Percentiles rank a stretch among this genome's conserved stretches.
phyloP scores from a whole-genome alignment of 371 early-diverging fungal genomes.

The Rhizopus sp. region DNA sequence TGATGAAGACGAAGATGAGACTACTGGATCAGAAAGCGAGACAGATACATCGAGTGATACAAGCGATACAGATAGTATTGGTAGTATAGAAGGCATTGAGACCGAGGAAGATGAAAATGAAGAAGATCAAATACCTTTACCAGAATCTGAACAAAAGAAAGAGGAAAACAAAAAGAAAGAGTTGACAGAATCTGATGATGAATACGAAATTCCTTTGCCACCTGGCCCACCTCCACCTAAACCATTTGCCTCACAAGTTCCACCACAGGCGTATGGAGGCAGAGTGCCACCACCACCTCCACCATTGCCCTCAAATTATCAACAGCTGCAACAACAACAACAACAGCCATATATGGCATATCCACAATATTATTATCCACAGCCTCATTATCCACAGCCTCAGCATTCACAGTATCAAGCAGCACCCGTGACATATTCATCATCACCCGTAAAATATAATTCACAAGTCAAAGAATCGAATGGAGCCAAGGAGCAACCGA shows the following conservation, averaged over 20 bases:
- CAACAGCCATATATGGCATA: too few species aligned
- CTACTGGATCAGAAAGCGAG: constrained; percentile 5
- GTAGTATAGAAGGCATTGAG: constrained; percentile 11
- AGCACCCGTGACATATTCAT: constrained; percentile 10
- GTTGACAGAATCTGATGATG: constrained; percentile 41
- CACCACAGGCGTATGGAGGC: constrained; percentile 1
- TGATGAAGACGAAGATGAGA: constrained; percentile 6
- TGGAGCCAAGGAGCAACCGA: not conserved
- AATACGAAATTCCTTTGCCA: constrained; percentile 50
- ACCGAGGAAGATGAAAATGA: constrained; percentile 21
- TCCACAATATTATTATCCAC: constrained; percentile 12
- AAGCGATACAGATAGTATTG: constrained; percentile 17
- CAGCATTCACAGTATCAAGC: constrained; percentile 6
- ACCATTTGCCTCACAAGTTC: constrained; percentile 30
- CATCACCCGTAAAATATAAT: constrained; percentile 15
- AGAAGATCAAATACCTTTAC: constrained; percentile 19
- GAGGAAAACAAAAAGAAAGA: constrained; percentile 1
- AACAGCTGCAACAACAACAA: too few species aligned
- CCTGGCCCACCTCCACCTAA: constrained; percentile 46
- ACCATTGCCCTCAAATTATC: constrained; percentile 11
- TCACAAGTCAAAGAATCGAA: not conserved
- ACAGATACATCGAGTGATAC: constrained; percentile 10
- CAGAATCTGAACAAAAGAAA: constrained; percentile 2
- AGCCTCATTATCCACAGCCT: constrained; percentile 3
- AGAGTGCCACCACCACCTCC: constrained; percentile 15